phyloP scores from a whole-genome alignment of 257 asterid genomes.

The Scutellaria barbata region DNA sequence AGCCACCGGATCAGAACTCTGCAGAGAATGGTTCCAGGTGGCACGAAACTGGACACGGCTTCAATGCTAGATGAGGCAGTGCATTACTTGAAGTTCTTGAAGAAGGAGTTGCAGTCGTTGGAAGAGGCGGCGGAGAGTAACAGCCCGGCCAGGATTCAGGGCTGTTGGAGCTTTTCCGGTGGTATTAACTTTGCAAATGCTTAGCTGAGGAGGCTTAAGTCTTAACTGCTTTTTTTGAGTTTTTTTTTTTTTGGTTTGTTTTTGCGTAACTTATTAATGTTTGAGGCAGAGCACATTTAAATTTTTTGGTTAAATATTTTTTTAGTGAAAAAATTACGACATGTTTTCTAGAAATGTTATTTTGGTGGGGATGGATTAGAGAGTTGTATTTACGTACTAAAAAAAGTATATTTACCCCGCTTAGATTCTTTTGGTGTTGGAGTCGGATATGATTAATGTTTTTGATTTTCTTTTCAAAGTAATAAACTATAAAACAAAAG shows the following conservation, averaged over 20 bases:
- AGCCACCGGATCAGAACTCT: slow-evolving; percentile 86
- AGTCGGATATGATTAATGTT: too few relatives aligned
- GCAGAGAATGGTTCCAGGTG: slow-evolving; percentile 95
- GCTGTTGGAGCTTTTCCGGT: slow-evolving; percentile 32
- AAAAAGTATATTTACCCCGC: too few relatives aligned
- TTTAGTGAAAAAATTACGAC: too few relatives aligned
- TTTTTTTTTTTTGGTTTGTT: neutral
- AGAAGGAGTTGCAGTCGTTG: slow-evolving; percentile 76
- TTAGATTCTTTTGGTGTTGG: too few relatives aligned
- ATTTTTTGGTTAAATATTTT: neutral
- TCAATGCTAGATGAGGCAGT: slow-evolving; percentile 96
- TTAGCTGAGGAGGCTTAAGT: slow-evolving; percentile 36
- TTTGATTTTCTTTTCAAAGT: too few relatives aligned
- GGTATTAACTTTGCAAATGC: slow-evolving; percentile 44
- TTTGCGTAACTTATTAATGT: neutral
- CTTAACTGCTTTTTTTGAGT: neutral
- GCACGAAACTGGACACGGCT: slow-evolving; percentile 97
- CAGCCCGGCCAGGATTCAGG: slow-evolving; percentile 43
- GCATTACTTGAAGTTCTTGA: slow-evolving; percentile 84
- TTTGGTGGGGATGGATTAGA: neutral
- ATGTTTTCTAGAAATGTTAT: too few relatives aligned
- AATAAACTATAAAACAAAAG: too few relatives aligned
- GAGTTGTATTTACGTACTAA: neutral
- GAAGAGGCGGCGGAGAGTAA: slow-evolving; percentile 61
- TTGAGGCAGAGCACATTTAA: neutral